Base-by-base conservation (phyloP, 2,329 filamentous ascomycete genomes). In the Hypoxylon sp. region DNA sequence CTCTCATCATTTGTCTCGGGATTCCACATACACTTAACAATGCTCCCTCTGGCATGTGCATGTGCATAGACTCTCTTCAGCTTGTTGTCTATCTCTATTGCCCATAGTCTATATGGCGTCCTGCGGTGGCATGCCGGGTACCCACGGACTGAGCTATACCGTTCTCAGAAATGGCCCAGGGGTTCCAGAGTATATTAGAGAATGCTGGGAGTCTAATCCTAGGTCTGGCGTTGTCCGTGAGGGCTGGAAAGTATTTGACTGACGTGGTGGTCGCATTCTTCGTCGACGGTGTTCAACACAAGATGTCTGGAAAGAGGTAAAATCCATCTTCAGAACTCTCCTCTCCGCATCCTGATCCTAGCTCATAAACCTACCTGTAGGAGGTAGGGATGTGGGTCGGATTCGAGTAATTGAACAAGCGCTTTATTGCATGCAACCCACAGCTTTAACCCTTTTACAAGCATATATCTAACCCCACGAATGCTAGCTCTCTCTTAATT, bases 1-100 rank as follows among this genome's bases (percentile, higher is more conserved):
- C 62, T 68, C 55, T 64, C 48, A 52, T 60, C 42, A 61, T 6
- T 52, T 68, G 66, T 68, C 66, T 68, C 66, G 63, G 66, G 40
- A 61, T 57, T 61, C 18, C 51, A 61, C 22, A 49, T 32, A 45
- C 14, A 30, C 46, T 30, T 32, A 30, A 51, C 20, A 46, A 26
- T 61, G 26, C 30, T 26, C 6, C 24, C 24, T 56, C 59, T 65
- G 55, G 66, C 62, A 68, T 68, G 66, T 58, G 56, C 63, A 63
- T 64, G 54, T 54, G 36, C 55, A 65, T 55, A 40, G 36, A 14
- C 26, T 49, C 28, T 50, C 46, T 56, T 42, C 42, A 62, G 33
- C 48, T 59, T 33, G 20, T 42, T 45, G 48, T 38, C 16, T 20
- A 53, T 45, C 5, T 36, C 53, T 49, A 60, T 64, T 44, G 53